Conservation (phyloP, 164 flowering plant species). For the Stephania yunnanensis region DNA sequence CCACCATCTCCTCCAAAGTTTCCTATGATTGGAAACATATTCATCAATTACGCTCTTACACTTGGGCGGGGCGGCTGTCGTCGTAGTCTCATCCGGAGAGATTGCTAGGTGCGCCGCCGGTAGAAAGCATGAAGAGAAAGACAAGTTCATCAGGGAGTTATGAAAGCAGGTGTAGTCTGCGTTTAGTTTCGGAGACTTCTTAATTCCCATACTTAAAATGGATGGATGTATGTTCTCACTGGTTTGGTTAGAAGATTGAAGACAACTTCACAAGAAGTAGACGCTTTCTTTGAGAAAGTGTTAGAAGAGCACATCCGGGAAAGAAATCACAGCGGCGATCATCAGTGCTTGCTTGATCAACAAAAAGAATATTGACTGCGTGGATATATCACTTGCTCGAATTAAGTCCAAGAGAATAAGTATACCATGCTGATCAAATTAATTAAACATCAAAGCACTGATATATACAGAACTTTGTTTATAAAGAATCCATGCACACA, state of each 20-base stretch:
- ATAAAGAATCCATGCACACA: not conserved
- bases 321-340: too few species aligned
- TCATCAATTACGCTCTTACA: conserved; percentile 6
- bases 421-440: too few species aligned
- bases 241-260: not conserved
- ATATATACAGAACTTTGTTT: not conserved
- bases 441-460: too few species aligned
- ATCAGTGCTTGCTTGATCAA: too few species aligned
- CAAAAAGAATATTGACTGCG: too few species aligned
- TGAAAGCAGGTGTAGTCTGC: not conserved
- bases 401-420: too few species aligned
- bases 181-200: conserved; percentile 3
- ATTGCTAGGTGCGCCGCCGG: not conserved
- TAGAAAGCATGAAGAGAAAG: too few species aligned
- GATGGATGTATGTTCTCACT: conserved; percentile 7
- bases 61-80: not conserved
- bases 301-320: too few species aligned
- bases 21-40: conserved; percentile 15
- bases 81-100: conserved; percentile 4
- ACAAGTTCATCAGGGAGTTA: not conserved
- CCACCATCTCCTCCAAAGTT: conserved; percentile 26
- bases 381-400: too few species aligned
- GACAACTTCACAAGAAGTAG: conserved; percentile 1
- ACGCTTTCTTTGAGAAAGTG: conserved; percentile 6
- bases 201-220: conserved; percentile 7